A percentile compares a stretch with the other conserved stretches of the same genome.
Evolutionary conservation across 140 eudicot species (phyloP).

Genomic region (Oenanthe javanica): DNA sequence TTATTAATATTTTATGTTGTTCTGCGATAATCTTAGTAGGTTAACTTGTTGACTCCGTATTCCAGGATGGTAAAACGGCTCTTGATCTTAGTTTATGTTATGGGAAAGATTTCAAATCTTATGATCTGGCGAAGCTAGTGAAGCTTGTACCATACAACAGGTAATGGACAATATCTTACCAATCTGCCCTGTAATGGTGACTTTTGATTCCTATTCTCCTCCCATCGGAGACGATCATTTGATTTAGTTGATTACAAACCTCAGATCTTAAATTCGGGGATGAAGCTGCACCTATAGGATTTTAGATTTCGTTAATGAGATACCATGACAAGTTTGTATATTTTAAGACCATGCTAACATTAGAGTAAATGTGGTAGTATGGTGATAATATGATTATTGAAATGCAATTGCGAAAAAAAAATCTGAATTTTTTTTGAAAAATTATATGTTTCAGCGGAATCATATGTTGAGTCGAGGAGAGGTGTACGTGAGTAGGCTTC

Average conservation of each 20-base stretch:
- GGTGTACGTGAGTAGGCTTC: no score
- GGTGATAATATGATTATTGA: neutral
- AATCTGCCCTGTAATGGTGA: neutral
- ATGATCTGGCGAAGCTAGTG: conserved; percentile 78
- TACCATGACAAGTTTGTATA: neutral
- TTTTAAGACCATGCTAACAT: neutral
- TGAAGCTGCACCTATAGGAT: neutral
- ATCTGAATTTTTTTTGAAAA: no score
- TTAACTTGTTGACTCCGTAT: conserved; percentile 10
- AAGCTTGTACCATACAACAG: conserved; percentile 66
- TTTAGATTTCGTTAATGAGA: neutral
- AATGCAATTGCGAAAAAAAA: neutral
- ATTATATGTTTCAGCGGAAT: no score
- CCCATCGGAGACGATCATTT: neutral
- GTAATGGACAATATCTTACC: conserved; percentile 6
- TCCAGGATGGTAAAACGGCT: conserved; percentile 70
- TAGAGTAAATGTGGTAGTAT: neutral
- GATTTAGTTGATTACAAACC: neutral
- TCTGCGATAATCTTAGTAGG: neutral
- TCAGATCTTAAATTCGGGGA: neutral
- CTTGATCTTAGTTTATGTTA: conserved; percentile 75
- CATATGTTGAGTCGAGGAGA: no score
- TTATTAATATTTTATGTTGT: neutral
- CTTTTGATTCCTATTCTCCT: neutral
- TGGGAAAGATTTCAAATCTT: conserved; percentile 90